phyloP scores from a whole-genome alignment of 192 early-diverging fungal genomes.

The Polychytrium aggregatum region DNA sequence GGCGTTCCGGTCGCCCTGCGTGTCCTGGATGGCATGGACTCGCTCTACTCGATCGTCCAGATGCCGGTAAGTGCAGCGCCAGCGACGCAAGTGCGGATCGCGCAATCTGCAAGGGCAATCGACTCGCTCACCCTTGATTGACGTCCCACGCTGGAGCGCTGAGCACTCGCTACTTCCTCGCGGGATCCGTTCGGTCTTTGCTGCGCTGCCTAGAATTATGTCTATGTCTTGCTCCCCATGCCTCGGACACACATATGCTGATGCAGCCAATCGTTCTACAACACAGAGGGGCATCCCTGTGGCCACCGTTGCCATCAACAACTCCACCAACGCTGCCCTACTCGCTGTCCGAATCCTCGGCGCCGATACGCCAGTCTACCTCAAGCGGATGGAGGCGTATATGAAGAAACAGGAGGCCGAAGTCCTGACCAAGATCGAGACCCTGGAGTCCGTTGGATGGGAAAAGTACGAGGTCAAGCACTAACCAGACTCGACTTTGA shows the following conservation, averaged over 20 bases:
- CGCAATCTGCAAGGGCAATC: neutral
- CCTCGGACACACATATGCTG: too few relatives aligned
- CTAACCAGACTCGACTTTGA: too few relatives aligned
- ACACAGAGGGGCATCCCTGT: slow-evolving; percentile 92
- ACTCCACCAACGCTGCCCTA: slow-evolving; percentile 91
- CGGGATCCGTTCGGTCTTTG: too few relatives aligned
- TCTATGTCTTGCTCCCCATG: too few relatives aligned
- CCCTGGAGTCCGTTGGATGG: slow-evolving; percentile 71
- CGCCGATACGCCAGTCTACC: slow-evolving; percentile 59
- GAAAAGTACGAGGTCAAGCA: too few relatives aligned
- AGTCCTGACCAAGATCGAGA: slow-evolving; percentile 80
- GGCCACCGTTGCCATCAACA: slow-evolving; percentile 98
- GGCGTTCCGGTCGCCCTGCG: slow-evolving; percentile 93
- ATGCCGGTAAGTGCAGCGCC: slow-evolving; percentile 74
- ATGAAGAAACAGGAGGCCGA: slow-evolving; percentile 72
- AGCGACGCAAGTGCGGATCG: neutral
- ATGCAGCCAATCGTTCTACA: neutral
- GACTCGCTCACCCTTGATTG: neutral
- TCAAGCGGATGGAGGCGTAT: slow-evolving; percentile 69
- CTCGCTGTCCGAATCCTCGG: slow-evolving; percentile 88
- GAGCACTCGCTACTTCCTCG: too few relatives aligned
- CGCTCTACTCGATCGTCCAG: slow-evolving; percentile 95
- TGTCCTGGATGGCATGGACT: slow-evolving; percentile 91
- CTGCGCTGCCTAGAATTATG: too few relatives aligned
- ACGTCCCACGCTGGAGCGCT: slow-evolving; percentile 7